Percentiles rank a stretch among this genome's conserved stretches.
Conservation (phyloP, 169 alveolate species). For the Cryptosporidium bovis region DNA sequence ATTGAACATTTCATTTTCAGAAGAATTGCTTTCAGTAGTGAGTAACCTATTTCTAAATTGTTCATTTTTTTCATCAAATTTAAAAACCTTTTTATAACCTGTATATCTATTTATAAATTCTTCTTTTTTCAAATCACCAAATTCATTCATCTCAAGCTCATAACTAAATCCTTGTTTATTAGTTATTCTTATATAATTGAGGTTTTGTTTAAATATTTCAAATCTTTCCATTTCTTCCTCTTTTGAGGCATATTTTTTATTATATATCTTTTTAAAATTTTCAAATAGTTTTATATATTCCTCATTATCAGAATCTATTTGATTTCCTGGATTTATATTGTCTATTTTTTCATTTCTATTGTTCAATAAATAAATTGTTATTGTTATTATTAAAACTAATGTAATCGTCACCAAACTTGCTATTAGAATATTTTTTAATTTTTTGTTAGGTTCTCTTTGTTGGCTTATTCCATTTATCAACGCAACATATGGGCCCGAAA, state of each 20-base stretch:
- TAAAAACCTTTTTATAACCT: conserved; percentile 59
- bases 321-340: conserved; percentile 14
- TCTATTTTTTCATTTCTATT: conserved; percentile 30
- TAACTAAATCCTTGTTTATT: conserved; percentile 76
- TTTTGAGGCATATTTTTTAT: conserved; percentile 60
- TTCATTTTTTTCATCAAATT: conserved; percentile 2
- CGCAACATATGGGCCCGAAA: conserved; percentile 66
- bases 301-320: conserved; percentile 3
- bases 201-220: conserved; percentile 73
- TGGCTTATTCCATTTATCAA: conserved; percentile 58
- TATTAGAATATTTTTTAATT: conserved; percentile 15
- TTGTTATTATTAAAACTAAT: conserved; percentile 17
- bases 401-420: conserved; percentile 32
- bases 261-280: conserved; percentile 58
- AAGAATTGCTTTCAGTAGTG: neutral
- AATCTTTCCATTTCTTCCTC: conserved; percentile 70
- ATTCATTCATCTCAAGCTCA: conserved; percentile 76
- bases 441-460: conserved; percentile 60
- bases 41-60: neutral
- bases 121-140: conserved; percentile 77
- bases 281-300: conserved; percentile 29
- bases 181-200: conserved; percentile 58
- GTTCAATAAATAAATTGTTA: conserved; percentile 11
- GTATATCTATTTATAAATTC: conserved; percentile 72
- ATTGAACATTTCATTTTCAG: neutral